Evolutionary conservation across 2,329 filamentous ascomycete genomes (phyloP).

Genomic region (Tolypocladium pustulatum): DNA sequence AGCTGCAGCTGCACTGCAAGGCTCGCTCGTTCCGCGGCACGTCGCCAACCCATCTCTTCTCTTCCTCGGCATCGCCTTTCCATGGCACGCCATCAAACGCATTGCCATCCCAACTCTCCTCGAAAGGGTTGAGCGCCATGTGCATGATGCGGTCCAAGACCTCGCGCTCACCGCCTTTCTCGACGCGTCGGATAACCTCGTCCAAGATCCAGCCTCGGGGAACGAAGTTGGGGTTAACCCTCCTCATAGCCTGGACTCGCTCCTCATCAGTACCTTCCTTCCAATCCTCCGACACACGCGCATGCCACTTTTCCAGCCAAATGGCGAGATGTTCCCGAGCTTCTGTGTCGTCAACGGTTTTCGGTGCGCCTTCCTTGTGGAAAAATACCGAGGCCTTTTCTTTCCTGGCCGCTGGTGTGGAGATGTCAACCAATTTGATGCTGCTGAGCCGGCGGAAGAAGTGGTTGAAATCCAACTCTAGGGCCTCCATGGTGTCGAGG

Average conservation of each 20-base stretch:
- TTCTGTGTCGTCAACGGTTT: conserved; percentile 47
- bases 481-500: conserved; percentile 68
- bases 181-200: conserved; percentile 81
- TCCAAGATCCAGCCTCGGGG: conserved; percentile 88
- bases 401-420: conserved; percentile 51
- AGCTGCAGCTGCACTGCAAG: conserved; percentile 94
- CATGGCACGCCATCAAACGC: conserved; percentile 36
- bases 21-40: conserved; percentile 68
- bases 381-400: conserved; percentile 66
- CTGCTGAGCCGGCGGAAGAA: conserved; percentile 74
- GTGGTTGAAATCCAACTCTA: conserved; percentile 88
- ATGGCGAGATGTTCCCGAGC: conserved; percentile 56
- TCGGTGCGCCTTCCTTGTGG: conserved; percentile 59
- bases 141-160: conserved; percentile 71
- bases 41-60: conserved; percentile 75
- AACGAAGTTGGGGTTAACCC: conserved; percentile 85
- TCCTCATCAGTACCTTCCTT: conserved; percentile 47
- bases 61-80: conserved; percentile 57
- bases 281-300: conserved; percentile 68
- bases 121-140: conserved; percentile 75
- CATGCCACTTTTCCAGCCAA: conserved; percentile 76
- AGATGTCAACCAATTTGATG: conserved; percentile 51
- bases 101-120: conserved; percentile 59
- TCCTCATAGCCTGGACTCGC: conserved; percentile 65
- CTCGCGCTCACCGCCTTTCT: conserved; percentile 71